Evolutionary conservation across 306 rosid species (phyloP).

Genomic region (Quercus robur): DNA sequence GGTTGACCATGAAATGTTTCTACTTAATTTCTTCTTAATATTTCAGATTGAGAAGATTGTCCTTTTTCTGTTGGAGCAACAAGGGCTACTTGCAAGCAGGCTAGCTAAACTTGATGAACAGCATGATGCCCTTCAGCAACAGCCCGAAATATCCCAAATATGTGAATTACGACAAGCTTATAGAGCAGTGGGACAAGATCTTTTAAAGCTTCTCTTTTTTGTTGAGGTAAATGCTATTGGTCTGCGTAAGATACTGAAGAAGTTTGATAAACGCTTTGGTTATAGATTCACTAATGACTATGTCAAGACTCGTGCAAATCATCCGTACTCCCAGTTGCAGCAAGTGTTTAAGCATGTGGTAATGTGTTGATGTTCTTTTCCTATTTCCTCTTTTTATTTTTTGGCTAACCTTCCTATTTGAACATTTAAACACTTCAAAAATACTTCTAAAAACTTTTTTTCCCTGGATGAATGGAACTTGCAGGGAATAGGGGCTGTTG

Average conservation of each 20-base stretch:
- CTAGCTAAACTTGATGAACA: slow-evolving; percentile 68
- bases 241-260: slow-evolving; percentile 96
- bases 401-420: too few species aligned
- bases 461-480: slow-evolving; percentile 21
- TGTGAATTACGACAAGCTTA: slow-evolving; percentile 74
- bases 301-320: slow-evolving; percentile 95
- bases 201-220: slow-evolving; percentile 79
- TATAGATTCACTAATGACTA: slow-evolving; percentile 88
- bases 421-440: neutral
- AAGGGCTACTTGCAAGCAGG: slow-evolving; percentile 93
- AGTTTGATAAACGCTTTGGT: slow-evolving; percentile 96
- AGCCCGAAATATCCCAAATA: slow-evolving; percentile 78
- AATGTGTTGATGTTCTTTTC: slow-evolving; percentile 33
- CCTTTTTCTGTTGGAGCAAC: slow-evolving; percentile 96
- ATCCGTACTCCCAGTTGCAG: slow-evolving; percentile 97
- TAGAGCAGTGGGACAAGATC: slow-evolving; percentile 76
- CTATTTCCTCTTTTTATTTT: neutral
- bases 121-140: slow-evolving; percentile 61
- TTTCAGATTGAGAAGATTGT: slow-evolving; percentile 92
- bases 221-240: slow-evolving; percentile 95
- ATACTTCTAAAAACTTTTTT: neutral
- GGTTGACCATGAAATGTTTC: slow-evolving; percentile 9
- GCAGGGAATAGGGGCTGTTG: slow-evolving; percentile 97
- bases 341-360: slow-evolving; percentile 99
- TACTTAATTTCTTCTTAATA: slow-evolving; percentile 12